Base-by-base conservation (phyloP, 495 filamentous ascomycete species). In the Aspergillus kassunensis region DNA sequence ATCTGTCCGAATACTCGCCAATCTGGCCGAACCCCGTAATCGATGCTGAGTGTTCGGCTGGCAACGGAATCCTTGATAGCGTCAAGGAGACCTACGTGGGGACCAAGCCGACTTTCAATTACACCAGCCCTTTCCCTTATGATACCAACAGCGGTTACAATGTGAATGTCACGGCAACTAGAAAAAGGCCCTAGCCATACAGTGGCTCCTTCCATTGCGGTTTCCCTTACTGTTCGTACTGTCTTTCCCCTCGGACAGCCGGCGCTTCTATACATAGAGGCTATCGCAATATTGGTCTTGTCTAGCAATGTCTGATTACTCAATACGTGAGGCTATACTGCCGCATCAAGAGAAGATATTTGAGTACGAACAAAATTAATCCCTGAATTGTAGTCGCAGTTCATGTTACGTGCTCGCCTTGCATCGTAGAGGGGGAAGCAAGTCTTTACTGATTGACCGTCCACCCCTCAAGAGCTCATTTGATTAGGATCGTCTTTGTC, bases 401-500 rank as follows among this genome's bases (percentile, higher is more conserved):
- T n/a, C n/a, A n/a, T n/a, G n/a, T n/a, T n/a, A n/a, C n/a, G n/a
- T n/a, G n/a, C n/a, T n/a, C n/a, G n/a, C n/a, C n/a, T n/a, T n/a
- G n/a, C n/a, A n/a, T n/a, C n/a, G n/a, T n/a, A 21, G 3, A 5
- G 23, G 8, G 10, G 18, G 16, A n/a, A n/a, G n/a, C n/a, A n/a
- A n/a, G n/a, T n/a, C n/a, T n/a, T 16, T 43, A 5, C 40, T n/a
- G 11, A 23, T 21, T 35, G 29, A 30, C 12, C 33, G 21, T 27
- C 3, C 3, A 4, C n/a, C 1, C 1, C n/a, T 52, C 41, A 57
- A n/a, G 51, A 42, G 12, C 35, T 41, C 10, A 54, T 56, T 49
- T 61, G 16, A 69, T 66, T 48, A 73, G 40, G 34, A 75, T 66
- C 30, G 70, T 68, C 64, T 81, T 80, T 0, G 63, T 72, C 65